Conservation (phyloP, 1,284 basidiomycete species). For the Leccinum subspadiceum region DNA sequence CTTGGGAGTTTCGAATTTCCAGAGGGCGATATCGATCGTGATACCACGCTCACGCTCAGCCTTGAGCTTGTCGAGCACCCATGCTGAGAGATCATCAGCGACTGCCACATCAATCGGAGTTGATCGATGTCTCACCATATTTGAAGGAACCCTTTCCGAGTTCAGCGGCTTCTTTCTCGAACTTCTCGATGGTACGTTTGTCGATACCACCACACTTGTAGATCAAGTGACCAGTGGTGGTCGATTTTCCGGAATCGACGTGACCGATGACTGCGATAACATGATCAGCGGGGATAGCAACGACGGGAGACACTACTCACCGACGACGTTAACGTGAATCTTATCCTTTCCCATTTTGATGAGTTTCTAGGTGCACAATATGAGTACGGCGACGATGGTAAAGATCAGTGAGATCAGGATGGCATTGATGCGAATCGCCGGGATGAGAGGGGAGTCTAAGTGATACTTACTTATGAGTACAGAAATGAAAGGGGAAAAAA, state of each 20-base stretch:
- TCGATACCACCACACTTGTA: constrained; percentile 99
- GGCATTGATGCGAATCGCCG: constrained; percentile 7
- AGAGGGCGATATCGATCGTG: constrained; percentile 99
- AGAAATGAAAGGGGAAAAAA: constrained; percentile 36
- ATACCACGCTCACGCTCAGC: constrained; percentile 99
- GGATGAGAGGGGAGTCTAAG: constrained; percentile 2
- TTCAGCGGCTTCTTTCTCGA: constrained; percentile 99
- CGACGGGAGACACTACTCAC: constrained; percentile 45
- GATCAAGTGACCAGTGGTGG: constrained; percentile 99
- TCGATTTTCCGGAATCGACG: constrained; percentile 98
- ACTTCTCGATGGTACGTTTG: constrained; percentile 99
- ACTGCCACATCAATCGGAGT: constrained; percentile 22
- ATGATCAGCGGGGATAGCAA: constrained; percentile 21
- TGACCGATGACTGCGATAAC: constrained; percentile 85
- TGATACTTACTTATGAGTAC: constrained; percentile 46
- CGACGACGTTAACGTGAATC: constrained; percentile 89
- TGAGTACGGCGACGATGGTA: constrained; percentile 34
- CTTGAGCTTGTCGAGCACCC: constrained; percentile 99
- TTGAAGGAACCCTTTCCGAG: constrained; percentile 99
- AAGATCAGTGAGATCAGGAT: constrained; percentile 26
- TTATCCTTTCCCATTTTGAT: constrained; percentile 89
- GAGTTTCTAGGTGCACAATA: constrained; percentile 40
- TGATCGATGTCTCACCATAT: constrained; percentile 65
- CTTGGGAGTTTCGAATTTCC: constrained; percentile 98
- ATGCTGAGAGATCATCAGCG: constrained; percentile 54